Conservation (phyloP, 2,329 filamentous ascomycete genomes). For the Penicillium occitanis region DNA sequence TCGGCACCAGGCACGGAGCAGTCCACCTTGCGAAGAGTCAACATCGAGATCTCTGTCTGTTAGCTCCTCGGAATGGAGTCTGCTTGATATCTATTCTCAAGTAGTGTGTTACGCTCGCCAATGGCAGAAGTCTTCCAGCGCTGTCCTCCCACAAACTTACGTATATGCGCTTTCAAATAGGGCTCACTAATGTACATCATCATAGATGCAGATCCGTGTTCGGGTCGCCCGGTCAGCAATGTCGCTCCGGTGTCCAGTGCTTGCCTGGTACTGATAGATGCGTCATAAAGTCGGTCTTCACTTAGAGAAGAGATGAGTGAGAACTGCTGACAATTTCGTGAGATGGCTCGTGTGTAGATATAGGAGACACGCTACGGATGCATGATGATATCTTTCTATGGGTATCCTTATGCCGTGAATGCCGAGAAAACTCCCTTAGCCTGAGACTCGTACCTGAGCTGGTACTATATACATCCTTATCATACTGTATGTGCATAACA, state of each 20-base stretch:
- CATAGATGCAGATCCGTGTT: slow-evolving; percentile 2
- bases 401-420: not conserved
- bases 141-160: not conserved
- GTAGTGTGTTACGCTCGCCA: not conserved
- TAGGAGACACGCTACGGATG: not conserved
- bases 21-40: not conserved
- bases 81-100: not conserved
- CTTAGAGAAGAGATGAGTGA: not conserved
- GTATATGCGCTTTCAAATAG: not conserved
- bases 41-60: slow-evolving; percentile 1
- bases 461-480: not conserved
- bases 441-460: not conserved
- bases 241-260: not conserved
- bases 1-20: not conserved
- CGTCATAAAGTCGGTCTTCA: not conserved
- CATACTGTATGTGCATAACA: not conserved
- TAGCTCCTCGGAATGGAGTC: not conserved
- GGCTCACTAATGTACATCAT: slow-evolving; percentile 1
- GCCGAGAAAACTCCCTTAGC: slow-evolving; percentile 5
- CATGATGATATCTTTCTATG: slow-evolving; percentile 13
- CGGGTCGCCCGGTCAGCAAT: not conserved
- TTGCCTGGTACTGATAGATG: not conserved
- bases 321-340: not conserved
- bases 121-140: not conserved
- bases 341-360: not conserved